Conservation (phyloP, 208 protist genomes). For the Balamuthia mandrillaris region DNA sequence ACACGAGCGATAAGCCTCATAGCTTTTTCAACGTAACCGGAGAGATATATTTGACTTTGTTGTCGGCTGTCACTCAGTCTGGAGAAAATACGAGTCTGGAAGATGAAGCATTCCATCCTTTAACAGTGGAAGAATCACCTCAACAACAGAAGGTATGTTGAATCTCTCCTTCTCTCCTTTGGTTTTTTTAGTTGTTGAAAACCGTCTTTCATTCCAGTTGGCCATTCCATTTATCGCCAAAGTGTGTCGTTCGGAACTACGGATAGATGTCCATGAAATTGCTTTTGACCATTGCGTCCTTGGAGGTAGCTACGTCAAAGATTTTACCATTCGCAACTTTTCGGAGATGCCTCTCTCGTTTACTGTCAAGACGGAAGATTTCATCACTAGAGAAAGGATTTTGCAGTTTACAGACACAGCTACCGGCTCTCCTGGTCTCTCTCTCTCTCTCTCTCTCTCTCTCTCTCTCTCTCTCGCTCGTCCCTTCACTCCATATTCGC, state of each 20-base stretch:
- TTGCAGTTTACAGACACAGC: constrained; percentile 47
- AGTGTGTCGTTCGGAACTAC: constrained; percentile 59
- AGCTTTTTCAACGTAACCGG: too few relatives aligned
- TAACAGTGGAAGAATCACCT: too few relatives aligned
- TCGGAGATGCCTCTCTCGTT: constrained; percentile 66
- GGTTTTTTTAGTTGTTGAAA: background rate
- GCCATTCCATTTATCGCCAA: constrained; percentile 43
- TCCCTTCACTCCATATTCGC: background rate
- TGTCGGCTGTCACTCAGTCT: too few relatives aligned
- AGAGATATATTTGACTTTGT: too few relatives aligned
- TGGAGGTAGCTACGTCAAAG: constrained; percentile 60
- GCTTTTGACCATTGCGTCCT: constrained; percentile 64
- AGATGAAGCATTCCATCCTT: too few relatives aligned
- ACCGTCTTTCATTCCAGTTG: background rate
- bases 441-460: background rate
- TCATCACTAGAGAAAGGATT: background rate
- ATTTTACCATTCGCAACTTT: constrained; percentile 67
- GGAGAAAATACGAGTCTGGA: too few relatives aligned
- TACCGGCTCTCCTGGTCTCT: constrained; percentile 17
- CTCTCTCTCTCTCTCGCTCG: background rate
- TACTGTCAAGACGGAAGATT: constrained; percentile 31
- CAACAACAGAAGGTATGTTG: too few relatives aligned
- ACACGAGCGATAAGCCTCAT: too few relatives aligned
- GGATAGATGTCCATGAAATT: constrained; percentile 57
- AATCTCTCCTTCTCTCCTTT: too few relatives aligned